Evolutionary conservation across 2,329 filamentous ascomycete genomes (phyloP), one percentile per base, ranked within the genome.

Genomic region (Pseudocercospora pini-densiflorae): DNA sequence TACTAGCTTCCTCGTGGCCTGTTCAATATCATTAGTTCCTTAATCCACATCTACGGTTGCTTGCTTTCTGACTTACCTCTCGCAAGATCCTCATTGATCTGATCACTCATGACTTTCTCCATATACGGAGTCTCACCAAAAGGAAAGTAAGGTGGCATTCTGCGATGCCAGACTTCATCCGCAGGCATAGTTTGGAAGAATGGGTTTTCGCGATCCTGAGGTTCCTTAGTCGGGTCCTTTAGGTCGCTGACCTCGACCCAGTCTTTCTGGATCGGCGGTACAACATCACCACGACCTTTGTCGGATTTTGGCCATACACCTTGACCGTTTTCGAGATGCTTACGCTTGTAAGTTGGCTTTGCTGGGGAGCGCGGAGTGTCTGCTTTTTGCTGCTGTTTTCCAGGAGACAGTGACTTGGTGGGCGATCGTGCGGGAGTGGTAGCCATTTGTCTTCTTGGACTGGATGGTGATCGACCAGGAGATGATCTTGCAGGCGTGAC

Each of bases 51-150:
- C 2, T 36, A 3, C 23, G 27, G 12, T 29, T 55, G 21, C 36
- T n/a, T 40, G 21, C 36, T n/a, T 47, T 54, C 27, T 10, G 40
- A 68, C 73, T 71, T 63, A 74, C 75, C 65, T 47, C 71, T 69
- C 16, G 64, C 59, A 9, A 77, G 62, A 67, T 77, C 76, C 23
- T 65, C 64, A 27, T 70, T 69, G 45, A 77, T 76, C 66, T 75
- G 69, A 49, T 67, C 63, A 49, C 75, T 75, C 47, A 72, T 63
- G 23, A 68, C 59, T 53, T 67, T 55, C 66, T 74, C 71, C 70
- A 74, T 74, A 40, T 68, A 70, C 33, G 72, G 71, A 47, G 75
- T 77, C 64, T 77, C 76, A 29, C 74, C 75, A 29, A 76, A 77
- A 5, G 72, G 70, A 60, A 77, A 77, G 58, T 63, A 69, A 2